Conservation (phyloP, 768 basidiomycete genomes). For the Podaxis mareebaensis region DNA sequence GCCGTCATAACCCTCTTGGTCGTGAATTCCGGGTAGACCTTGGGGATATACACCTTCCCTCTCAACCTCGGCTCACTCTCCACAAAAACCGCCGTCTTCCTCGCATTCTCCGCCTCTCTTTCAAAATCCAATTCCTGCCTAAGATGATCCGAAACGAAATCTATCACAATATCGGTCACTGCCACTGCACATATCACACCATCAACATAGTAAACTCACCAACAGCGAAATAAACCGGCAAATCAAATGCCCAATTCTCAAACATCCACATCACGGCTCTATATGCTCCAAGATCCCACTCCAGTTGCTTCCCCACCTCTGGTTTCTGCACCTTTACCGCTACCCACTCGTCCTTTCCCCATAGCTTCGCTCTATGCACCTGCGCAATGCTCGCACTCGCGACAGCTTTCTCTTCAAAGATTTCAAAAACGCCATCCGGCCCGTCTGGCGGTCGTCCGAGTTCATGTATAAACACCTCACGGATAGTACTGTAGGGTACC, state of each 20-base stretch:
- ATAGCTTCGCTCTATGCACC: conserved; percentile 75
- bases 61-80: conserved; percentile 68
- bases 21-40: conserved; percentile 68
- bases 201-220: conserved; percentile 41
- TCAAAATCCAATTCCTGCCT: conserved; percentile 82
- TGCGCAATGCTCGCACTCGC: conserved; percentile 94
- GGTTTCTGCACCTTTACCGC: conserved; percentile 96
- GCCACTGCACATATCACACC: neutral
- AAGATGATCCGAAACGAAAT: conserved; percentile 80
- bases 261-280: conserved; percentile 78
- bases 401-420: conserved; percentile 74
- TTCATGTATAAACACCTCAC: conserved; percentile 66
- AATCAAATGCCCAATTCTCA: conserved; percentile 78
- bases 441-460: conserved; percentile 66
- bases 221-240: conserved; percentile 81
- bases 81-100: conserved; percentile 66
- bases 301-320: conserved; percentile 81
- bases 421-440: conserved; percentile 73
- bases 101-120: conserved; percentile 78
- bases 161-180: conserved; percentile 30
- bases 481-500: conserved; percentile 70
- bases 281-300: conserved; percentile 78
- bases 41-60: conserved; percentile 77
- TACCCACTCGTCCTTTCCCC: conserved; percentile 62
- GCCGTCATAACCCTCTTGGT: conserved; percentile 81